These are phyloP conservation scores for Globisporangium takayamanum DNA, from an alignment of 352 stramenopile species.

Conservation along the genomic window DNA sequence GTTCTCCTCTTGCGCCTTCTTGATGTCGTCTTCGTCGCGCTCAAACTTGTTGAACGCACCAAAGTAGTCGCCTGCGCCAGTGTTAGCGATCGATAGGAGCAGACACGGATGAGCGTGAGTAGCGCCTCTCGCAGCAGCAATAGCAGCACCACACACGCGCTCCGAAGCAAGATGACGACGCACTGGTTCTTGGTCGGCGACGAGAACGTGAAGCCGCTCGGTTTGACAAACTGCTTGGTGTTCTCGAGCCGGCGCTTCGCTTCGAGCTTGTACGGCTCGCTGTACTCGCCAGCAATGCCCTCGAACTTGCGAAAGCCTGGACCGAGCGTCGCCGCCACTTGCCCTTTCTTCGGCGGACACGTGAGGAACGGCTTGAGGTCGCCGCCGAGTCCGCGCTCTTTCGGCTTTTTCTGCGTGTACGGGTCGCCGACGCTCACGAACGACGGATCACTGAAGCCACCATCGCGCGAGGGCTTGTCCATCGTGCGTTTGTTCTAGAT, in stretches of 20 bases:
- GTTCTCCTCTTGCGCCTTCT: conserved; percentile 42
- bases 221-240: conserved; percentile 60
- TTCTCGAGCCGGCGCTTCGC: conserved; percentile 62
- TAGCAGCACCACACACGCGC: neutral
- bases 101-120: neutral
- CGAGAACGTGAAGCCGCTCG: conserved; percentile 63
- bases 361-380: conserved; percentile 71
- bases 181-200: conserved; percentile 54
- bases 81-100: conserved; percentile 18
- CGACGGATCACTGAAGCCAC: conserved; percentile 67
- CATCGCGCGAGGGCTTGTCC: conserved; percentile 53
- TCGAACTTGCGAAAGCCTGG: conserved; percentile 61
- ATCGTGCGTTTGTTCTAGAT: conserved; percentile 1
- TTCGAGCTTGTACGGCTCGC: conserved; percentile 67
- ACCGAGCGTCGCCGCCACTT: conserved; percentile 53
- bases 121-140: neutral
- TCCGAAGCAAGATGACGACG: conserved; percentile 2
- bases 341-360: conserved; percentile 57
- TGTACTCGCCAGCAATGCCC: conserved; percentile 47
- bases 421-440: conserved; percentile 63
- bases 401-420: conserved; percentile 37
- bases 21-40: conserved; percentile 54
- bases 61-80: conserved; percentile 63
- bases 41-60: conserved; percentile 61
- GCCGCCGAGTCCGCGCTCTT: conserved; percentile 43